Percentiles rank a stretch among this genome's conserved stretches.
phyloP scores from a whole-genome alignment of 352 stramenopile species.

The Globisporangium apiculatum region DNA sequence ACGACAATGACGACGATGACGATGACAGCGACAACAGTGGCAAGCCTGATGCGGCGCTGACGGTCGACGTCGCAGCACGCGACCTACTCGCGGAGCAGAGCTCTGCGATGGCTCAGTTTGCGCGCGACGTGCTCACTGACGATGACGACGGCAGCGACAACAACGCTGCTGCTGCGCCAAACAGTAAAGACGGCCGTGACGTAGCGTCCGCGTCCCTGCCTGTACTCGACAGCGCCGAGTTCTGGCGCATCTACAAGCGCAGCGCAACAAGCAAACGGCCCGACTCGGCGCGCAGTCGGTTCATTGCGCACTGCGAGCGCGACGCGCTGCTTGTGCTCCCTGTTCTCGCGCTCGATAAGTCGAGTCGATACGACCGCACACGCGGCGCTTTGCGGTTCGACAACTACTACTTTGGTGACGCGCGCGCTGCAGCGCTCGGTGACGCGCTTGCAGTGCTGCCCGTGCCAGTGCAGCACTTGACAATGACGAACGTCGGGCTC shows the following conservation, averaged over 20 bases:
- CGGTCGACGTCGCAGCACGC: background rate
- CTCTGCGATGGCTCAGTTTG: conserved; percentile 22
- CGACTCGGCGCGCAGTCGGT: conserved; percentile 46
- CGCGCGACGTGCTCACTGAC: conserved; percentile 37
- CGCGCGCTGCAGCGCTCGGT: conserved; percentile 52
- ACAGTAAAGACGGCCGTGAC: too few relatives aligned
- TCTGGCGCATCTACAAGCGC: conserved; percentile 57
- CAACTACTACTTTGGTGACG: conserved; percentile 75
- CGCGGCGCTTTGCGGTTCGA: conserved; percentile 43
- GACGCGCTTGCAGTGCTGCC: conserved; percentile 50
- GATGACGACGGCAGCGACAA: conserved; percentile 17
- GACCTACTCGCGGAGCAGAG: background rate
- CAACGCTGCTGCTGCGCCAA: background rate
- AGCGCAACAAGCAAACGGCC: conserved; percentile 30
- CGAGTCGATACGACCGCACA: conserved; percentile 32
- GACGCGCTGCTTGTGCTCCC: conserved; percentile 56
- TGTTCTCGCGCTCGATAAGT: conserved; percentile 47
- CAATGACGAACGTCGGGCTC: conserved; percentile 69
- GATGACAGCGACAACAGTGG: conserved; percentile 5
- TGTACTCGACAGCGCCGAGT: conserved; percentile 18
- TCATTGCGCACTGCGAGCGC: conserved; percentile 51
- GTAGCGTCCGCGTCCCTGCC: background rate
- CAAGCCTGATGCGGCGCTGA: background rate
- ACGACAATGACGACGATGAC: conserved; percentile 2
- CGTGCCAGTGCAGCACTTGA: conserved; percentile 45